These are phyloP conservation scores for Syzygium syzygioides DNA, from an alignment of 441 rosid species.

Conservation along the genomic window DNA sequence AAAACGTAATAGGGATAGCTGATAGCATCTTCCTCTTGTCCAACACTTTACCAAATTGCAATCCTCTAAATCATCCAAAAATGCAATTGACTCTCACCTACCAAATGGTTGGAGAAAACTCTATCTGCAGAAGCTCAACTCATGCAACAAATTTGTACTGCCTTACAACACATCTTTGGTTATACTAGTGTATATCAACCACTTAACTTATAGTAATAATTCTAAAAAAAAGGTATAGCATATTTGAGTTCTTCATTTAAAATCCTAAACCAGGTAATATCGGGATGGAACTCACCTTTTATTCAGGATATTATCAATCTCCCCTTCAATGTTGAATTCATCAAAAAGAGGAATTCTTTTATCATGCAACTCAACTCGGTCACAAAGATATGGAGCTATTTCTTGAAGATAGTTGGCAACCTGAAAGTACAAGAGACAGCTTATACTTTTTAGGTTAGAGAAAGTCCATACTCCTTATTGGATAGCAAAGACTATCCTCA, in stretches of 20 bases:
- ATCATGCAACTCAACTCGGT: constrained; percentile 72
- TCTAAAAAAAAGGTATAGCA: neutral
- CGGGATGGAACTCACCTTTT: constrained; percentile 57
- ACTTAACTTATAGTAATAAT: neutral
- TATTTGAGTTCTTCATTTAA: neutral
- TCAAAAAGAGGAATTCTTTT: constrained; percentile 81
- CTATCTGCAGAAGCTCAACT: neutral
- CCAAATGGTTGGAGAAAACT: neutral
- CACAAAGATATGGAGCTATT: constrained; percentile 92
- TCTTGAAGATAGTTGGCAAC: constrained; percentile 95
- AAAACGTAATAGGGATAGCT: neutral
- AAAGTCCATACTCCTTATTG: neutral
- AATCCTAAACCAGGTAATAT: neutral
- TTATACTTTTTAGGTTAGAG: neutral
- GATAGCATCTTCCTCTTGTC: neutral
- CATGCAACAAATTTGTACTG: neutral
- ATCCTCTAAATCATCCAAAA: neutral
- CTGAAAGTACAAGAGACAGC: constrained; percentile 28
- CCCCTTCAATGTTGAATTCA: constrained; percentile 81
- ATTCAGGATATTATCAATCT: constrained; percentile 77
- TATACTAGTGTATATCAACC: neutral
- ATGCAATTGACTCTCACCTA: neutral
- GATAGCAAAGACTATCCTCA: neutral
- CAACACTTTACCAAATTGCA: neutral
- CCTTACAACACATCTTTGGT: neutral